Evolutionary conservation across 108 stramenopile genomes (phyloP).

Genomic region (Craspedostauros australis): DNA sequence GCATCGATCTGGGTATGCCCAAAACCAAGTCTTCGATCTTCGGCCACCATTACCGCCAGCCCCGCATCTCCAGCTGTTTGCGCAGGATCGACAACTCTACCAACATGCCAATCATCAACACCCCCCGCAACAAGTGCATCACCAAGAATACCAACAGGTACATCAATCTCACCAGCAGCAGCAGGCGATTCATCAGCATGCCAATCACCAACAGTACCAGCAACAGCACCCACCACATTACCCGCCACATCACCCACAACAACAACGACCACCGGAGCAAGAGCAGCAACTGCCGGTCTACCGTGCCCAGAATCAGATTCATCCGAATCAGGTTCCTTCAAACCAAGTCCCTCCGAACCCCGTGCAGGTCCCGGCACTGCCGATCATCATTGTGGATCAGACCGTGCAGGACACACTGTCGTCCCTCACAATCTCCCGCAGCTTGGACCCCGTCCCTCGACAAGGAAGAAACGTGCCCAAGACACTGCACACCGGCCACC

Average conservation of each 20-base stretch:
- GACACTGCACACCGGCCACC: too few species aligned
- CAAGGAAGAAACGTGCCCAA: too few species aligned
- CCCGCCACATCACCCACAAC: background rate
- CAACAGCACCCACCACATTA: background rate
- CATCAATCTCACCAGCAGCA: conserved; percentile 5
- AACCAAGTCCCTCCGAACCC: conserved; percentile 22
- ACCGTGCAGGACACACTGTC: background rate
- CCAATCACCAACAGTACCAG: background rate
- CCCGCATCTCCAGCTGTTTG: background rate
- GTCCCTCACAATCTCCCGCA: background rate
- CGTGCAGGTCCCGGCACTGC: background rate
- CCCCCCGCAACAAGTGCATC: conserved; percentile 1
- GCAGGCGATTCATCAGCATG: conserved; percentile 8
- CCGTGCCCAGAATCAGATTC: conserved; percentile 8
- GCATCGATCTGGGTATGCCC: too few species aligned
- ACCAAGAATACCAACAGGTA: background rate
- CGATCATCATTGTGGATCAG: background rate
- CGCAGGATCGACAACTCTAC: background rate
- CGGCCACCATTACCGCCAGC: background rate
- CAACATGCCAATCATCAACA: conserved; percentile 4
- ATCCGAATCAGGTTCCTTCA: conserved; percentile 22
- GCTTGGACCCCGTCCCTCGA: too few species aligned
- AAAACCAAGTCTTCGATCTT: background rate
- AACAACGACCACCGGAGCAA: background rate
- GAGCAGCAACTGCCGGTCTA: conserved; percentile 13